Evolutionary conservation across 495 filamentous ascomycete species (phyloP), one percentile per base, ranked within the genome.

Genomic region (Letharia columbiana): DNA sequence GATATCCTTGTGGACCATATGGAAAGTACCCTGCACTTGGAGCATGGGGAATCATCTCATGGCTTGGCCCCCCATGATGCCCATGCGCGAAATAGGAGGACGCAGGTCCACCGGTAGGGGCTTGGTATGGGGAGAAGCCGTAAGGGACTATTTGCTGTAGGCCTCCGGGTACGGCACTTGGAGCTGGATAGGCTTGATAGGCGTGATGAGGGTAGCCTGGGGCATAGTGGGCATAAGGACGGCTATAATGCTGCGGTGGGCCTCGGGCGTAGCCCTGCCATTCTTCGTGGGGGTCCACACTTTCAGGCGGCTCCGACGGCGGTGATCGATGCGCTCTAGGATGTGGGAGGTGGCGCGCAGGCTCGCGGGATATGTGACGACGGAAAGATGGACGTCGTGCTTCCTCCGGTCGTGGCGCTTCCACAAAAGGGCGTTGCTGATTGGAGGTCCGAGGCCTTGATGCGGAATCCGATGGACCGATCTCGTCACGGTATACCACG

Each of bases 381-480:
- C 77, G 77, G 58, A 73, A 66, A 47, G 72, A 74, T 63, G 75
- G 78, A 42, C 78, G 82, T 61, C 74, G 77, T 64, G 73, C 71
- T 58, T 78, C 76, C 66, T 72, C 74, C 52, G 77, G 79, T 57
- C 74, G 77, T 23, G 80, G 78, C 66, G 76, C 75, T 73, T 73
- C 71, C 33, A 67, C 72, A 63, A 72, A 64, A 3, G 66, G 73
- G 23, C 71, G 69, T 45, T 72, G 71, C 10, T 77, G 81, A 68
- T 79, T 77, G 33, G 80, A 79, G 57, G 82, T 82, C 60, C 83
- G 80, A 66, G 84, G 82, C 66, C 84, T 79, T 68, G 86, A 93
- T 39, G 90, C 90, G n/a, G 90, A 92, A 78, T 95, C 91, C 45
- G 87, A 89, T 33, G 90, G 88, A 61, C 88, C 86, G 70, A 94